Evolutionary conservation across 1,139 yeast species (phyloP), one percentile per base, ranked within the genome.

Genomic region (Waltiozyma sp.): DNA sequence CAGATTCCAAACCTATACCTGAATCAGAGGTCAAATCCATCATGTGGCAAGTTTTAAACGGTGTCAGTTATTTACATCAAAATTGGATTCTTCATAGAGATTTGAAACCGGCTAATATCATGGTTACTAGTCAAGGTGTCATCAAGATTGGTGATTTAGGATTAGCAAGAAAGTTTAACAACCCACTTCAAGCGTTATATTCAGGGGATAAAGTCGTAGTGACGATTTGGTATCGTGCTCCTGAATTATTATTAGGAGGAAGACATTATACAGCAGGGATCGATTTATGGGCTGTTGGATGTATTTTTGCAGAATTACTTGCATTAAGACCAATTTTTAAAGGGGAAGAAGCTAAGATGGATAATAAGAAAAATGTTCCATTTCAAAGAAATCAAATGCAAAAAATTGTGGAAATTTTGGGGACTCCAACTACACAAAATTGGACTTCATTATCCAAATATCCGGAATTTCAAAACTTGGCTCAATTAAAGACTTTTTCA

Each of bases 181-280:
- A 87, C 54, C 95, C 95, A 13, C 62, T 91, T 37, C 97, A 91
- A 58, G 80, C 95, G 38, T 68, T 93, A 24, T 91, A 85, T 57
- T 76, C 93, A 11, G 97, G 97, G 28, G 98, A 91, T 62, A 91
- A 91, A 63, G 96, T 93, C 18, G 98, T 91, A 43, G 98, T 91
- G 10, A 91, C 98, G 0, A 91, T 91, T 47, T 91, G 98, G 98
- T 91, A 91, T 61, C 72, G 98, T 50, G 96, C 98, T 0, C 97
- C 98, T 0, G 98, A 91, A 59, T 67, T 91, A 39, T 66, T 91
- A 37, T 64, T 91, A 36, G 98, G 98, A 0, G 88, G 95, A 1
- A 68, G 96, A 40, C 96, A 91, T 63, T 91, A 91, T 59, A 84
- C 96, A 0, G 95, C 97, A 0, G 91, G 97, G 0, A 83, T 91